Percentiles rank a stretch among this genome's conserved stretches.
These are phyloP conservation scores for Lipomyces anomalus DNA, from an alignment of 805 yeast species.

Conservation along the genomic window DNA sequence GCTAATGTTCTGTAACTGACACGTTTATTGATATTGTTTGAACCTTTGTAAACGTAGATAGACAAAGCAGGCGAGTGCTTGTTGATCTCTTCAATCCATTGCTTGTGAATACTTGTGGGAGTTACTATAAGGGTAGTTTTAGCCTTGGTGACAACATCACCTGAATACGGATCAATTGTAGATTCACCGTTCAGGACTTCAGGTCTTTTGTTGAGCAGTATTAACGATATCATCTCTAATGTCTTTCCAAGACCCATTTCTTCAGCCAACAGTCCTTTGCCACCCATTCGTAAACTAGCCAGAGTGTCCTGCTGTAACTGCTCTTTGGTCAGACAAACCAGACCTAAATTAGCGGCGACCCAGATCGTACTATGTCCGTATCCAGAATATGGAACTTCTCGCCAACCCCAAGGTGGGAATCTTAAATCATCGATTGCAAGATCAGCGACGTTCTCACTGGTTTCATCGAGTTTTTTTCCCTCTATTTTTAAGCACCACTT, in stretches of 20 bases:
- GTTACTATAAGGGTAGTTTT: slow-evolving; percentile 78
- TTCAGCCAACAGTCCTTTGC: slow-evolving; percentile 68
- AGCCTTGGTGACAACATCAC: slow-evolving; percentile 44
- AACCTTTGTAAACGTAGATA: slow-evolving; percentile 49
- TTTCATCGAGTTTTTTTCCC: slow-evolving; percentile 28
- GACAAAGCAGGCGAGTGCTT: slow-evolving; percentile 55
- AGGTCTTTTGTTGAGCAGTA: slow-evolving; percentile 56
- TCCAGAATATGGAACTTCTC: no score
- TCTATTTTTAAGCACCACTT: slow-evolving; percentile 36
- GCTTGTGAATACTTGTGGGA: slow-evolving; percentile 76
- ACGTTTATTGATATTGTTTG: slow-evolving; percentile 6
- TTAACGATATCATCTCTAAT: slow-evolving; percentile 68
- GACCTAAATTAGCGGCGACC: slow-evolving; percentile 22
- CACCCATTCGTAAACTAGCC: slow-evolving; percentile 26
- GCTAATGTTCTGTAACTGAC: slow-evolving; percentile 49
- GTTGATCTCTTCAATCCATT: slow-evolving; percentile 76
- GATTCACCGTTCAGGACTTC: slow-evolving; percentile 5
- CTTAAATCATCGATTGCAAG: slow-evolving; percentile 25
- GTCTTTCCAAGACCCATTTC: slow-evolving; percentile 99
- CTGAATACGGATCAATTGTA: slow-evolving; percentile 32
- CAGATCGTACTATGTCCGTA: no score
- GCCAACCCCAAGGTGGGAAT: slow-evolving; percentile 22
- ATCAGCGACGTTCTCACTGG: slow-evolving; percentile 18
- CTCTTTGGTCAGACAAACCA: slow-evolving; percentile 7
- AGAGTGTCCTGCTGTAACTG: slow-evolving; percentile 20